These are phyloP conservation scores for Elaeis oleifera DNA, from an alignment of 202 grass and related monocot species.

Conservation along the genomic window DNA sequence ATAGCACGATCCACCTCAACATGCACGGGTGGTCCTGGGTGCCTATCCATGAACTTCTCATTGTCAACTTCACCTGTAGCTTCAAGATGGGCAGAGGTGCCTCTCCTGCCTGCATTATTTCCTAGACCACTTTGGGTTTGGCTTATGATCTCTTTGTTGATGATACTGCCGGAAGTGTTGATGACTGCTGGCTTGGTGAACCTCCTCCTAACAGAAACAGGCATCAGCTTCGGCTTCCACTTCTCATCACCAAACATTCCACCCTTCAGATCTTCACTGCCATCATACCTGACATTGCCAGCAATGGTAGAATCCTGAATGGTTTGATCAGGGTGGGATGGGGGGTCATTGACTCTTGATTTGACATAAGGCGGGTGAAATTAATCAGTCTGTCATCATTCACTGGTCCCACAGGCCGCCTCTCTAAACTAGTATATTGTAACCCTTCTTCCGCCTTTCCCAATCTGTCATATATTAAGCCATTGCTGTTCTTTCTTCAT, in stretches of 20 bases:
- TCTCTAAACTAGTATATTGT: neutral
- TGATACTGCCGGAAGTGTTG: constrained; percentile 10
- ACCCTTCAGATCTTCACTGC: constrained; percentile 19
- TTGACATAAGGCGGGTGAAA: constrained; percentile 25
- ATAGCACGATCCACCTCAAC: constrained; percentile 46
- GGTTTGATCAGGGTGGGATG: constrained; percentile 11
- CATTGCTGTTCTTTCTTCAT: neutral
- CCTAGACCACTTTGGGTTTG: constrained; percentile 24
- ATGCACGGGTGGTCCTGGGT: constrained; percentile 1
- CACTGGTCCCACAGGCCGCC: neutral
- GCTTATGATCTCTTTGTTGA: constrained; percentile 24
- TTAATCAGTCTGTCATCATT: neutral
- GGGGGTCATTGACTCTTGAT: constrained; percentile 11
- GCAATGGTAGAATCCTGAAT: constrained; percentile 5
- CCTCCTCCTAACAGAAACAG: constrained; percentile 55
- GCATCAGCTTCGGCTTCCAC: neutral
- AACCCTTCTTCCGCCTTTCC: neutral
- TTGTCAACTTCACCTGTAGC: constrained; percentile 22
- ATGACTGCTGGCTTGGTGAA: constrained; percentile 31
- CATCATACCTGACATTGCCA: constrained; percentile 13
- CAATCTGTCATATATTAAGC: neutral
- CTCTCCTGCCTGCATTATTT: constrained; percentile 36
- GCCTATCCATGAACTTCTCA: neutral
- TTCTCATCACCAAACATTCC: constrained; percentile 26
- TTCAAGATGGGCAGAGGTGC: constrained; percentile 2